Percentiles rank a stretch among this genome's conserved stretches.
Conservation (phyloP, 179 eudicot species). For the Nepenthes alata region DNA sequence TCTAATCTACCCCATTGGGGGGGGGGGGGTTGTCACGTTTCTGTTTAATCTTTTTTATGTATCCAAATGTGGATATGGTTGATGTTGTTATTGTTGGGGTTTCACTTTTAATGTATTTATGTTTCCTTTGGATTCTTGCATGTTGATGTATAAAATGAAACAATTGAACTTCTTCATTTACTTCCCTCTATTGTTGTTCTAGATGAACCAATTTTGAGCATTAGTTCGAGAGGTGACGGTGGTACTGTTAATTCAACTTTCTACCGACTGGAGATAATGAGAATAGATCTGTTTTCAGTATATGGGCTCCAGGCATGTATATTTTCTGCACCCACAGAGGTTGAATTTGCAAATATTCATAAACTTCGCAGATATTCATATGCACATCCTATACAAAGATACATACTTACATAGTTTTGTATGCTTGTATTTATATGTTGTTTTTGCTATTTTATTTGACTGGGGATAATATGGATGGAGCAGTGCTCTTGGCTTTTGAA, state of each 20-base stretch:
- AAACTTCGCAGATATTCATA: too few relatives aligned
- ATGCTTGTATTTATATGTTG: too few relatives aligned
- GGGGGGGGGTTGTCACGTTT: too few relatives aligned
- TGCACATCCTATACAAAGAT: too few relatives aligned
- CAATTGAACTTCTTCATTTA: background rate
- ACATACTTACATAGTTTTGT: too few relatives aligned
- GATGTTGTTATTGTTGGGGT: too few relatives aligned
- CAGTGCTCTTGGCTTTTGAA: too few relatives aligned
- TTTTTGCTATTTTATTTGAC: too few relatives aligned
- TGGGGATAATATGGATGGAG: too few relatives aligned
- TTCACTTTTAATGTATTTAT: too few relatives aligned
- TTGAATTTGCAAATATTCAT: background rate
- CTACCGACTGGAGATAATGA: background rate
- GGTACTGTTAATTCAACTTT: background rate
- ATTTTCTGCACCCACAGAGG: background rate
- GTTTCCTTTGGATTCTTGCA: background rate
- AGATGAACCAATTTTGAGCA: background rate
- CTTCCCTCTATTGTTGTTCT: background rate
- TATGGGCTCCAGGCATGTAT: background rate
- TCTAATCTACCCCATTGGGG: too few relatives aligned
- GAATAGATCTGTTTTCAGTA: background rate
- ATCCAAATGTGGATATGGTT: background rate
- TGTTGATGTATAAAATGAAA: background rate
- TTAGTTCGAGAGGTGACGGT: background rate
- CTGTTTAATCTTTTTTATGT: background rate